Conservation (phyloP, 1,284 basidiomycete genomes). For the Rhodotorula sp. region DNA sequence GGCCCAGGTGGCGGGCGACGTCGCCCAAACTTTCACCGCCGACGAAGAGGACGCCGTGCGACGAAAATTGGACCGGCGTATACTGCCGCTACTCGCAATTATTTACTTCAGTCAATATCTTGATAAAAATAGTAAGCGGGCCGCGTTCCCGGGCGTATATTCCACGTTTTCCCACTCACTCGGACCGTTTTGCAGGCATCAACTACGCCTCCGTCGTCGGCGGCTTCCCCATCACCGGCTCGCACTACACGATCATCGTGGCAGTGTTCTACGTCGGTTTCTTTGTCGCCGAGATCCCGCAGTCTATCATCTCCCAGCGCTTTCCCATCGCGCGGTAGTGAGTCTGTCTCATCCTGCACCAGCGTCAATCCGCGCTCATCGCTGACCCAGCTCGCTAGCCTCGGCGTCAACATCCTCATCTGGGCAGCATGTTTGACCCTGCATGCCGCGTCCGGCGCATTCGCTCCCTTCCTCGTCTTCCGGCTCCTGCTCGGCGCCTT, state of each 20-base stretch:
- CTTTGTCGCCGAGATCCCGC: conserved; percentile 57
- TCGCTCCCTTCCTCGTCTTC: conserved; percentile 49
- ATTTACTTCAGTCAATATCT: conserved; percentile 47
- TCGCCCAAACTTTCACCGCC: conserved; percentile 8
- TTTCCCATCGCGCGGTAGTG: conserved; percentile 51
- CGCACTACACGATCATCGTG: conserved; percentile 65
- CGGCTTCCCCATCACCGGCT: conserved; percentile 48
- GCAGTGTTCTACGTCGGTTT: conserved; percentile 61
- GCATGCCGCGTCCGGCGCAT: conserved; percentile 48
- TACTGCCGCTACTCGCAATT: conserved; percentile 63
- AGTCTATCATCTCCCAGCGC: conserved; percentile 65
- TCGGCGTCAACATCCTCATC: conserved; percentile 60
- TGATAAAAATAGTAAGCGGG: conserved; percentile 48
- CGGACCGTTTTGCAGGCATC: neutral
- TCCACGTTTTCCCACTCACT: no score
- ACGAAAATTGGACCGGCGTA: conserved; percentile 61
- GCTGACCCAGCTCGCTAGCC: neutral
- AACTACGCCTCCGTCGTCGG: conserved; percentile 66
- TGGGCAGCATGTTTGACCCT: conserved; percentile 58
- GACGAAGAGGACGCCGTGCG: conserved; percentile 29
- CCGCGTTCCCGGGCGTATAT: no score
- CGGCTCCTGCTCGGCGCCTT: conserved; percentile 60
- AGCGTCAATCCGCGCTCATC: neutral
- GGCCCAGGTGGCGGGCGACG: conserved; percentile 18
- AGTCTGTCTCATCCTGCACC: neutral